These are phyloP conservation scores for Panaeolus papilionaceus DNA, from an alignment of 768 basidiomycete genomes.

Conservation along the genomic window DNA sequence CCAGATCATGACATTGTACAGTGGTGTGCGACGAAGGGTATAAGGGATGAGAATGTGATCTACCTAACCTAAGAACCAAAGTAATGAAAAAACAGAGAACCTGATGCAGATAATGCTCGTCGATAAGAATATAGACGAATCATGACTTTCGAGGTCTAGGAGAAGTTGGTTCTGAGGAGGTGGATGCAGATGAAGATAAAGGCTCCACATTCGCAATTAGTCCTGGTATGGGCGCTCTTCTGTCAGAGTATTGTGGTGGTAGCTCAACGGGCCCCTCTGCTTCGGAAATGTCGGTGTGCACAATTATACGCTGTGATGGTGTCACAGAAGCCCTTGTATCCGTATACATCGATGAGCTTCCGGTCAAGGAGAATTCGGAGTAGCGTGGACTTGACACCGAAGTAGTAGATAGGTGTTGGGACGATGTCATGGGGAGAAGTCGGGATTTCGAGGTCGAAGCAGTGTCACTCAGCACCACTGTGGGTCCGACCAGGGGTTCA, in stretches of 20 bases:
- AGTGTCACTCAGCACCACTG: neutral
- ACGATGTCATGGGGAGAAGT: neutral
- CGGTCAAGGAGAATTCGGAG: neutral
- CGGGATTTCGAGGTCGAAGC: neutral
- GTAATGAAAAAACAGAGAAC: neutral
- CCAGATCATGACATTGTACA: slow-evolving; percentile 3
- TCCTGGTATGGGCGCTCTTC: slow-evolving; percentile 33
- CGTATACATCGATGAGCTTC: neutral
- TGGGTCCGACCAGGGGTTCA: neutral
- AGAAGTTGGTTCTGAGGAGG: neutral
- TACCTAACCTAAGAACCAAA: neutral
- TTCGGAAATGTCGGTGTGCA: slow-evolving; percentile 38
- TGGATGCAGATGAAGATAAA: slow-evolving; percentile 10
- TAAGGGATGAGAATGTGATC: neutral
- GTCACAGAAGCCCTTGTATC: neutral
- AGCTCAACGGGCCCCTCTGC: slow-evolving; percentile 30
- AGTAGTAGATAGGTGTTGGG: neutral
- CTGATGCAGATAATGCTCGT: neutral
- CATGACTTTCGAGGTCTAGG: slow-evolving; percentile 5
- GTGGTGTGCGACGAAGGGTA: slow-evolving; percentile 1
- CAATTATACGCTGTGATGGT: slow-evolving; percentile 26
- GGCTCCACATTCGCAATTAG: slow-evolving; percentile 17
- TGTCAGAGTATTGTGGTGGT: slow-evolving; percentile 40
- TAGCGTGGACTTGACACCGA: neutral
- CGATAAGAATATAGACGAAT: neutral